Conservation (phyloP, 1,284 basidiomycete species). For the Boletus semigastroideus region DNA sequence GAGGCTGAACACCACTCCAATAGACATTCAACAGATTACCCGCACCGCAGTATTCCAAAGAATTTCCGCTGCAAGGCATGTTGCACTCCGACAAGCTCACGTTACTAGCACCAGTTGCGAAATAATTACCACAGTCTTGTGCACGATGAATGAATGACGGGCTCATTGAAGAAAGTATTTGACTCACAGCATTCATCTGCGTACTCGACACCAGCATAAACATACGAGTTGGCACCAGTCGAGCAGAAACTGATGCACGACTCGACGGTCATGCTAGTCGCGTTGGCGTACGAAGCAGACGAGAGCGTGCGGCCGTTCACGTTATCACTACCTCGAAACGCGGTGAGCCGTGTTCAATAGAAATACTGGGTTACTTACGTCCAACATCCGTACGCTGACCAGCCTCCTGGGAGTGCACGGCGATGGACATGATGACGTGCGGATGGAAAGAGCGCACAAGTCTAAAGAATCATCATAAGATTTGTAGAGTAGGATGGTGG, state of each 20-base stretch:
- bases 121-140: constrained; percentile 60
- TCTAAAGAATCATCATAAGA: constrained; percentile 10
- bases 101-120: constrained; percentile 47
- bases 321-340: constrained; percentile 44
- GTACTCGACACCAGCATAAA: constrained; percentile 65
- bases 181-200: constrained; percentile 59
- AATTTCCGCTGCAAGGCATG: constrained; percentile 60
- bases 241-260: constrained; percentile 62
- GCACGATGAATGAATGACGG: background rate
- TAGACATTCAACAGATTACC: constrained; percentile 61
- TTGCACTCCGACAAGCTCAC: constrained; percentile 56
- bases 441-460: constrained; percentile 5
- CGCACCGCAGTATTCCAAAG: constrained; percentile 60
- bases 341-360: background rate
- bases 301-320: constrained; percentile 50
- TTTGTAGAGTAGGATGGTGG: background rate
- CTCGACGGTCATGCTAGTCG: constrained; percentile 62
- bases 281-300: constrained; percentile 43
- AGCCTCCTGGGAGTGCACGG: constrained; percentile 49
- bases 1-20: constrained; percentile 56
- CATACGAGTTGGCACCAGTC: constrained; percentile 40
- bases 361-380: constrained; percentile 42
- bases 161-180: background rate
- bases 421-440: constrained; percentile 20
- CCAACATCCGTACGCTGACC: constrained; percentile 64